Evolutionary conservation across 495 filamentous ascomycete genomes (phyloP).

Genomic region (Penicillium maclennaniae): DNA sequence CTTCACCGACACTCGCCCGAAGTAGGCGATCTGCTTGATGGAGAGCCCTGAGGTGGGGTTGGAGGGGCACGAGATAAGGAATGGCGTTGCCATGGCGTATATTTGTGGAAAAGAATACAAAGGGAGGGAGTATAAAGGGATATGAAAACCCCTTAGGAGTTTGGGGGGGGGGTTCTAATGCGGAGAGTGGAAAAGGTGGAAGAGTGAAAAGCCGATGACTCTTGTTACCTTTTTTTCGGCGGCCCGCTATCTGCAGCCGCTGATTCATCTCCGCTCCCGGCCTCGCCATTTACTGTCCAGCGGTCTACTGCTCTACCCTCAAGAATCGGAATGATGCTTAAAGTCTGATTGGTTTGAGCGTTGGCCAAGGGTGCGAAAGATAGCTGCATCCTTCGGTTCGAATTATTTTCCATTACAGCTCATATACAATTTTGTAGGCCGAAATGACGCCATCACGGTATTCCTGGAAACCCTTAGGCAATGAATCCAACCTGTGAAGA

Average conservation of each 20-base stretch:
- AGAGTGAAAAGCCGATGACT: slow-evolving; percentile 16
- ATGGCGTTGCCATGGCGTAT: slow-evolving; percentile 46
- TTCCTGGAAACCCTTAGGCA: slow-evolving; percentile 25
- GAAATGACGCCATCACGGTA: slow-evolving; percentile 24
- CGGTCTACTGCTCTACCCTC: not conserved
- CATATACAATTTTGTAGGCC: slow-evolving; percentile 29
- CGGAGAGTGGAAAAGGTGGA: slow-evolving; percentile 1
- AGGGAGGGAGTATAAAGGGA: slow-evolving; percentile 1
- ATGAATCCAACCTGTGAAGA: slow-evolving; percentile 14
- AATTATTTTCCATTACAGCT: not conserved
- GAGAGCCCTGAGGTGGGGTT: slow-evolving; percentile 50
- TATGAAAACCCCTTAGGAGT: slow-evolving; percentile 7
- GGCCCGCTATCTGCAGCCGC: not conserved
- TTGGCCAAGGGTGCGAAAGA: not conserved
- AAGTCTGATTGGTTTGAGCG: not conserved
- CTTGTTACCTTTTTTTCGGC: slow-evolving; percentile 9
- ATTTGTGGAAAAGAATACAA: not conserved
- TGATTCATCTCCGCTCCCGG: slow-evolving; percentile 4
- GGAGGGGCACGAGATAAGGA: slow-evolving; percentile 46
- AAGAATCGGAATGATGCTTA: not conserved
- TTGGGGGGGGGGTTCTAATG: not conserved
- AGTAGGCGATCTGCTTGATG: slow-evolving; percentile 69
- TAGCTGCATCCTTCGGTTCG: not conserved
- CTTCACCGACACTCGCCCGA: slow-evolving; percentile 71
- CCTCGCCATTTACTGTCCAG: not conserved